These are phyloP conservation scores for Aspergillus puulaauensis DNA, from an alignment of 2,329 filamentous ascomycete species.

Conservation along the genomic window DNA sequence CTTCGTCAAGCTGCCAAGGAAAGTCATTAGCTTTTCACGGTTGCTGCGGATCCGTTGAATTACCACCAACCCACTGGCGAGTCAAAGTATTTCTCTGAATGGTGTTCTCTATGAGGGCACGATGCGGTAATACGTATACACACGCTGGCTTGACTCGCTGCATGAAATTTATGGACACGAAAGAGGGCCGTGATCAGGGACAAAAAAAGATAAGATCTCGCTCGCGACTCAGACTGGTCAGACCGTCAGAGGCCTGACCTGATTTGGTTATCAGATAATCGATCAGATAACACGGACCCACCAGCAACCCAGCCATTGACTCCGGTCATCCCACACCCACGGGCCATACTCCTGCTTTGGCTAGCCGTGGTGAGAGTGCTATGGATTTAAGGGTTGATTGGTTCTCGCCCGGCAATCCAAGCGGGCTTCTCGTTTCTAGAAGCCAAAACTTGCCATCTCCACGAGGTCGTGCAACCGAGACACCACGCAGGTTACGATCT, in stretches of 20 bases:
- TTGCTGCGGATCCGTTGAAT: not conserved
- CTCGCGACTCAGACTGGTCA: not conserved
- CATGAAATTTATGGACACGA: too few relatives aligned
- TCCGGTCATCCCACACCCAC: not conserved
- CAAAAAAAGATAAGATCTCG: not conserved
- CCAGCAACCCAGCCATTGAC: not conserved
- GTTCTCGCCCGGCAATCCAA: too few relatives aligned
- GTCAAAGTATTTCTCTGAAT: too few relatives aligned
- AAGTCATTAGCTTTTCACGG: not conserved
- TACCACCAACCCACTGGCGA: too few relatives aligned
- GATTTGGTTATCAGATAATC: conserved; percentile 8
- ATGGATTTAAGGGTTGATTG: too few relatives aligned
- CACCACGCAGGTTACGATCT: not conserved
- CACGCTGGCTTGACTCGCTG: too few relatives aligned
- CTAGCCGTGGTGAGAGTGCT: not conserved
- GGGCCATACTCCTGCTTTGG: not conserved
- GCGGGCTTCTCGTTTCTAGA: not conserved
- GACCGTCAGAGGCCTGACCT: not conserved
- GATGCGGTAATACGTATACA: not conserved
- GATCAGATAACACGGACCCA: conserved; percentile 7
- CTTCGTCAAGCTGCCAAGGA: not conserved
- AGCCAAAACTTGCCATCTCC: not conserved
- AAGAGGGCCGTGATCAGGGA: not conserved
- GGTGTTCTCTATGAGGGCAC: too few relatives aligned
- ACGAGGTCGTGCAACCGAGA: too few relatives aligned